Evolutionary conservation across 2,329 filamentous ascomycete species (phyloP).

Genomic region (Colletotrichum musae): DNA sequence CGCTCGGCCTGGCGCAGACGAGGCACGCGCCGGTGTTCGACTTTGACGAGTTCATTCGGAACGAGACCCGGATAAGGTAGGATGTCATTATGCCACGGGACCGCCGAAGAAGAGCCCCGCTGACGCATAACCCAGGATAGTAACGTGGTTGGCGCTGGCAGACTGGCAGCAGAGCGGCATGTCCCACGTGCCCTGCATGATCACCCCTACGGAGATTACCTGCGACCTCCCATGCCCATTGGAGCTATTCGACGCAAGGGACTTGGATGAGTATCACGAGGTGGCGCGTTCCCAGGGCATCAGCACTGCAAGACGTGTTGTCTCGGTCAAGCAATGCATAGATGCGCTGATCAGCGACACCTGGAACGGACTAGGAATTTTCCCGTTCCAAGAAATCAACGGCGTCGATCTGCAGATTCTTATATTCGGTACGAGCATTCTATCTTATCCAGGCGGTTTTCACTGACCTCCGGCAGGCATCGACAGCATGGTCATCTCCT

Average conservation of each 20-base stretch:
- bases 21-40: constrained; percentile 29
- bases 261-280: constrained; percentile 41
- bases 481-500: constrained; percentile 33
- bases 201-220: constrained; percentile 45
- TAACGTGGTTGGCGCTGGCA: constrained; percentile 43
- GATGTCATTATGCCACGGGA: too few relatives aligned
- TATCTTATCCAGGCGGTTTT: too few relatives aligned
- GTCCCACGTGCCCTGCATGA: constrained; percentile 44
- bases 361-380: constrained; percentile 36
- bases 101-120: background rate
- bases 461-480: constrained; percentile 17
- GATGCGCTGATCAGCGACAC: constrained; percentile 43
- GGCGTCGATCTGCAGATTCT: constrained; percentile 30
- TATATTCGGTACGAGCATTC: constrained; percentile 28
- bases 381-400: constrained; percentile 33
- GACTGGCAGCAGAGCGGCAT: constrained; percentile 49
- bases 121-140: constrained; percentile 41
- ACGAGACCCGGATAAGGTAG: constrained; percentile 44
- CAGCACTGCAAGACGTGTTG: constrained; percentile 10
- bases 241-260: constrained; percentile 46
- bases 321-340: constrained; percentile 40
- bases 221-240: constrained; percentile 45
- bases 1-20: constrained; percentile 38
- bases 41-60: constrained; percentile 41
- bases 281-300: constrained; percentile 7